Percentiles rank a stretch among this genome's conserved stretches.
Conservation (phyloP, 2,329 filamentous ascomycete genomes). For the Aurifilum marmelostoma region DNA sequence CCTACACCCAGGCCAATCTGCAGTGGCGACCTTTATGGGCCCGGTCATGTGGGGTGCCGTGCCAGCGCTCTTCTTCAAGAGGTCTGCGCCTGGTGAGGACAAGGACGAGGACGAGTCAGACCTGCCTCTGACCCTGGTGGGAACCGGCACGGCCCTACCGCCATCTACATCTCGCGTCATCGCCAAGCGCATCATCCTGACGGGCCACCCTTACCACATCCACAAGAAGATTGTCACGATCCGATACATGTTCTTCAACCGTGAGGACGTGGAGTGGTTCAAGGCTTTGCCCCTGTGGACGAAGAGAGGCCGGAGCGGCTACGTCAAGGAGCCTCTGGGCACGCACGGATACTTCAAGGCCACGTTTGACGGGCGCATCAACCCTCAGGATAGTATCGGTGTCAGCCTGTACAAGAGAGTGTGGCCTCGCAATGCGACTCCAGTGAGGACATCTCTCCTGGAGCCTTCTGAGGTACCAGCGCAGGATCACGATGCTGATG, state of each 20-base stretch:
- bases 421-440: conserved; percentile 71
- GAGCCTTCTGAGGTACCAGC: conserved; percentile 34
- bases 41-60: conserved; percentile 93
- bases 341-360: conserved; percentile 99
- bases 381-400: conserved; percentile 91
- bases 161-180: conserved; percentile 78
- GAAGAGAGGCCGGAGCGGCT: conserved; percentile 82
- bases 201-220: conserved; percentile 97
- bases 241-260: conserved; percentile 99
- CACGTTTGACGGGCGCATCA: conserved; percentile 93
- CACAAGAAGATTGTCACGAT: conserved; percentile 97
- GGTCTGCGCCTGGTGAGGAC: conserved; percentile 48
- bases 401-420: conserved; percentile 87
- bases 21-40: conserved; percentile 86
- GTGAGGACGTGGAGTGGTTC: conserved; percentile 95
- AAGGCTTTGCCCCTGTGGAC: conserved; percentile 96
- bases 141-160: conserved; percentile 83
- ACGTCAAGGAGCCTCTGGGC: conserved; percentile 90
- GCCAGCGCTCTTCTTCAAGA: conserved; percentile 85
- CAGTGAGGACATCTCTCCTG: conserved; percentile 49
- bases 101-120: conserved; percentile 47
- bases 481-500: conserved; percentile 20
- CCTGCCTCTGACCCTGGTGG: conserved; percentile 72
- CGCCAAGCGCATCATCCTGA: conserved; percentile 91
- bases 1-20: conserved; percentile 86